A percentile compares a stretch with the other conserved stretches of the same genome.
Evolutionary conservation across 768 basidiomycete species (phyloP).

Genomic region (Infundibulicybe gibba): DNA sequence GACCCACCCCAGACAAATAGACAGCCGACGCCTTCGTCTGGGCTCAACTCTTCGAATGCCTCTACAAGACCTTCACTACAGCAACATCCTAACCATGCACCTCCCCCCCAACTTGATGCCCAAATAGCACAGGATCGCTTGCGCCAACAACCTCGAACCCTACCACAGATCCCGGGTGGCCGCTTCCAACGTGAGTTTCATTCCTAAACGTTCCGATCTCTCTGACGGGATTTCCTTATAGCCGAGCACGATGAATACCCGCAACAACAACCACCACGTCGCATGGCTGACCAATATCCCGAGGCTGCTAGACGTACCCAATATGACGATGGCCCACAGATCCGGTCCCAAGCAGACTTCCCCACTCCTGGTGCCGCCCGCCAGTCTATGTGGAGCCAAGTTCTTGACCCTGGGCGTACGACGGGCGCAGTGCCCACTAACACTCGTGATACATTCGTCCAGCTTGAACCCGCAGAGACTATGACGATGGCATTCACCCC

Average conservation of each 20-base stretch:
- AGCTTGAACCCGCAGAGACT: slow-evolving; percentile 67
- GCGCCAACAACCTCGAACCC: slow-evolving; percentile 37
- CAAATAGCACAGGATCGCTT: too few species aligned
- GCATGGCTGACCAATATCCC: slow-evolving; percentile 49
- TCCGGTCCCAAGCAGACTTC: slow-evolving; percentile 53
- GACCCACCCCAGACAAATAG: slow-evolving; percentile 27
- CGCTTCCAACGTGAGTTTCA: slow-evolving; percentile 38
- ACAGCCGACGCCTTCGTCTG: slow-evolving; percentile 20
- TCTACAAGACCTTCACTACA: slow-evolving; percentile 23
- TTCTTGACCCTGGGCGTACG: slow-evolving; percentile 66
- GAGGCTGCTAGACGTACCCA: slow-evolving; percentile 50
- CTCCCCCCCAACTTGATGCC: too few species aligned
- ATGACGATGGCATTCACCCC: slow-evolving; percentile 95
- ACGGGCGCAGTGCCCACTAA: slow-evolving; percentile 36
- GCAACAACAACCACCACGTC: slow-evolving; percentile 26
- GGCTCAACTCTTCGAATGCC: slow-evolving; percentile 15
- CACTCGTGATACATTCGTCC: slow-evolving; percentile 62
- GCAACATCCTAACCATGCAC: background rate
- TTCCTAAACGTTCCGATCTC: slow-evolving; percentile 7
- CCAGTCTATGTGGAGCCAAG: slow-evolving; percentile 85
- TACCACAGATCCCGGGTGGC: slow-evolving; percentile 61
- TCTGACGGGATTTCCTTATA: slow-evolving; percentile 15
- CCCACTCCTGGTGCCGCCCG: slow-evolving; percentile 52
- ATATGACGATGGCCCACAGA: slow-evolving; percentile 50
- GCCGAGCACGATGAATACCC: slow-evolving; percentile 36